Base-by-base conservation (phyloP, 2,329 filamentous ascomycete species). In the Fusarium sulawesiense region DNA sequence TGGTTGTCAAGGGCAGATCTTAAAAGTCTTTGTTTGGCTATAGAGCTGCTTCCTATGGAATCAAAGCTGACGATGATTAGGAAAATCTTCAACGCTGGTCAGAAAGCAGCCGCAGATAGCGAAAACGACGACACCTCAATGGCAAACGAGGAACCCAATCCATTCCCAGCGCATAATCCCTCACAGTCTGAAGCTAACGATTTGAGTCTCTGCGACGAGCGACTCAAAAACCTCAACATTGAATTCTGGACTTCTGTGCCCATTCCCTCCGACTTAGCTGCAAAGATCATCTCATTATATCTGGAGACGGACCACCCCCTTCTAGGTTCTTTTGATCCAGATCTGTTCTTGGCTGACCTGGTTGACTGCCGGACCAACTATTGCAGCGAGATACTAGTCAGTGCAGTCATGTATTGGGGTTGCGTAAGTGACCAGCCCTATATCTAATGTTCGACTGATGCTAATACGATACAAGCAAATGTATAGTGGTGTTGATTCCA, bases 251-350 rank as follows among this genome's bases (percentile, higher is more conserved):
- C 81, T 16, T 61, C 77, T 27, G 73, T 80, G 7, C 40, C 62
- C 8, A 67, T 82, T 7, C 46, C 71, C 1, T 71, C 77, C 46
- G 71, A 77, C 7, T 60, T 78, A 14, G 77, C 78, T n/a, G 76
- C 75, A 3, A 73, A 68, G 13, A 67, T 73, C 23, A 78, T 82
- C n/a, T 81, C 79, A 3, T 56, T 81, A 3, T 81, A 82, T 44
- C 61, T 81, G 7, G 68, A 75, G 53, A 81, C 79, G 3, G 80
- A 83, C 14, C 78, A 82, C 55, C 79, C 80, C 0, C 70, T 83
- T 2, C 63, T 83, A 14, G 79, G 78, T 3, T 56, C 75, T 1
- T 83, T 83, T 51, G 75, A 81, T 25, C 70, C 80, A 0, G 20
- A 72, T 21, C 59, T 79, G 1, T 80, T 83, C 50, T 60, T 82